Evolutionary conservation across 306 rosid species (phyloP), one percentile per base, ranked within the genome.

Genomic region (Cyclanthera cordifolia): DNA sequence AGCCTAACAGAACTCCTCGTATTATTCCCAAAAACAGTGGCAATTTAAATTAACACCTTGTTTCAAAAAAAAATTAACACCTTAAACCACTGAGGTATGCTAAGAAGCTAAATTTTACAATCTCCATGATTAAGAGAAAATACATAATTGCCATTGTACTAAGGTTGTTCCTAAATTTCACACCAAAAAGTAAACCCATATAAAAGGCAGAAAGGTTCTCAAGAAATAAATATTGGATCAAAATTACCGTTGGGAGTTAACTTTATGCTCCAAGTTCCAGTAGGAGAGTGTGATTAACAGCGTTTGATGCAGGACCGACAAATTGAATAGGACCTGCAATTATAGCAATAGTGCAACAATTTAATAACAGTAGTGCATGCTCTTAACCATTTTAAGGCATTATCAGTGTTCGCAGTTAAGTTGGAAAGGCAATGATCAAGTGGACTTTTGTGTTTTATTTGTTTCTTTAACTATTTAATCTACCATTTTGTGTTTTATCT

Each of bases 241-340:
- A 65, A 65, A 73, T 67, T 65, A 67, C 48, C 69, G 41, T 14
- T 67, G 27, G 60, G 57, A 19, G 16, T 47, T 46, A 27, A 30
- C 74, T 21, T 74, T 83, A 82, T 50, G 79, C 85, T 78, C 64
- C 96, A 52, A 85, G 88, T 74, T 94, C 99, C 86, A 94, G 71
- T 67, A 85, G 88, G 52, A 94, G 75, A n/a, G 99, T 94, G 71
- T 81, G 99, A 73, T 75, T 94, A 37, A 84, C 54, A 64, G 87
- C 85, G 73, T 86, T 81, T 10, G 99, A 82, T 67, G 85, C 80
- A 32, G 91, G 96, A 73, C 97, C 97, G 37, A 50, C 46, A 63
- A 94, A 88, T 79, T 94, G 99, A 79, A 94, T 85, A 50, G 99
- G 99, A 75, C 99, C 99, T 94, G 83, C 76, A 67, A 74, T 64